These are phyloP conservation scores for Candida piceae DNA, from an alignment of 805 yeast genomes.

Conservation along the genomic window DNA sequence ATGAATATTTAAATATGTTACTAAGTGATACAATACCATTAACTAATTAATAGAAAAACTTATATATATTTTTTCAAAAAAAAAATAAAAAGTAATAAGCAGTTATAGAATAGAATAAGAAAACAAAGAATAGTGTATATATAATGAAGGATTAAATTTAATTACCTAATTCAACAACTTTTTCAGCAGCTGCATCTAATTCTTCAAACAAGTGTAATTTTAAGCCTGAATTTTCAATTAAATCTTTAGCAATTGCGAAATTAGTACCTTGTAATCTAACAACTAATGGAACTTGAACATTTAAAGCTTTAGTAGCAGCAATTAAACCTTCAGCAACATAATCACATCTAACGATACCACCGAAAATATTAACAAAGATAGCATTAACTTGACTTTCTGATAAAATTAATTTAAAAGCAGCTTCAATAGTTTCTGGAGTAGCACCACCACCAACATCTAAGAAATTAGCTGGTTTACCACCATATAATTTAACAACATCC, in stretches of 20 bases:
- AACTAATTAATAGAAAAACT: neutral
- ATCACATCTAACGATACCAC: constrained; percentile 99
- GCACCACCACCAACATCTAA: constrained; percentile 99
- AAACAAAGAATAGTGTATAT: neutral
- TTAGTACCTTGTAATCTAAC: constrained; percentile 99
- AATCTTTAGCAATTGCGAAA: constrained; percentile 79
- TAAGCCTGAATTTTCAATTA: constrained; percentile 83
- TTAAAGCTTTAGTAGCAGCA: constrained; percentile 88
- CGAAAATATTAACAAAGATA: constrained; percentile 96
- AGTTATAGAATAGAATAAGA: too few species aligned
- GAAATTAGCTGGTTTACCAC: constrained; percentile 99
- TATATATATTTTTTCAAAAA: too few species aligned
- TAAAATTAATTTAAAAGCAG: constrained; percentile 90
- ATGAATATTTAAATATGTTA: constrained; percentile 30
- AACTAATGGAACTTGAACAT: constrained; percentile 88
- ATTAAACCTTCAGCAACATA: constrained; percentile 97
- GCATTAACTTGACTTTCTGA: constrained; percentile 87
- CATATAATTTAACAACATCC: constrained; percentile 97
- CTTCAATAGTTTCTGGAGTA: constrained; percentile 95
- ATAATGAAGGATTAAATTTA: neutral
- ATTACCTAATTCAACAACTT: constrained; percentile 67
- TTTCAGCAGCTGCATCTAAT: constrained; percentile 95
- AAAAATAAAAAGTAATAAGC: too few species aligned
- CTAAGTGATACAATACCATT: constrained; percentile 18
- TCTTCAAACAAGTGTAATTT: constrained; percentile 84